Percentiles rank a stretch among this genome's conserved stretches.
phyloP scores from a whole-genome alignment of 352 stramenopile genomes.

The Globisporangium acanthophoron region DNA sequence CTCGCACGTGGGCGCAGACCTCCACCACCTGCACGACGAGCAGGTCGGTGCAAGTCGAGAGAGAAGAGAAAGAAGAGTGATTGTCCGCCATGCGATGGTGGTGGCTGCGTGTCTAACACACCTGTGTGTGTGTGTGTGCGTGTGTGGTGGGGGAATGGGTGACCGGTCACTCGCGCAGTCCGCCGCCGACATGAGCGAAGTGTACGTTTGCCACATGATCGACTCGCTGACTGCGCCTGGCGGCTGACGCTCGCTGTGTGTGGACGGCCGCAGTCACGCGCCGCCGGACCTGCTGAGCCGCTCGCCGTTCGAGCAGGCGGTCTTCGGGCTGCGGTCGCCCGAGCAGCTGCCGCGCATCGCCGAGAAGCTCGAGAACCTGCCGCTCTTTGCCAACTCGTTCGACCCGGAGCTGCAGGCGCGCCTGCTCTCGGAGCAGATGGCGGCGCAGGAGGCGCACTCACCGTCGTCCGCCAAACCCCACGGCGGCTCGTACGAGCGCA shows the following conservation, averaged over 20 bases:
- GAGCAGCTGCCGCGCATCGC: slow-evolving; percentile 63
- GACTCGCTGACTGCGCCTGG: background rate
- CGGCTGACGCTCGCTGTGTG: background rate
- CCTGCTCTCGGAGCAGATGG: slow-evolving; percentile 61
- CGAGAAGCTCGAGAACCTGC: slow-evolving; percentile 58
- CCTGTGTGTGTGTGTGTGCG: background rate
- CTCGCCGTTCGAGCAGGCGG: slow-evolving; percentile 53
- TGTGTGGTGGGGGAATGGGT: background rate
- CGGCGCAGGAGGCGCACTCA: slow-evolving; percentile 18
- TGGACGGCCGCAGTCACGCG: slow-evolving; percentile 16
- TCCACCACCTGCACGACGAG: slow-evolving; percentile 10
- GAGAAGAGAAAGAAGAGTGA: too few relatives aligned
- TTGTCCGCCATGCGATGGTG: too few relatives aligned
- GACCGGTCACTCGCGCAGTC: background rate
- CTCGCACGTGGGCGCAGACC: slow-evolving; percentile 36
- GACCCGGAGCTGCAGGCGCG: slow-evolving; percentile 52
- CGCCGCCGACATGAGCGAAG: slow-evolving; percentile 40
- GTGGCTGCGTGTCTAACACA: background rate
- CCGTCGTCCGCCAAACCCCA: slow-evolving; percentile 21
- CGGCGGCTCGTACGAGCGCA: slow-evolving; percentile 58
- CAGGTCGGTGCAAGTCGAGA: background rate
- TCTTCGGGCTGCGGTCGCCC: slow-evolving; percentile 21
- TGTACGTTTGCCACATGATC: slow-evolving; percentile 25
- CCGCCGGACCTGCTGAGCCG: slow-evolving; percentile 47
- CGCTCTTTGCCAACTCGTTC: slow-evolving; percentile 46